These are phyloP conservation scores for Sordariomycetes sp. DNA, from an alignment of 2,329 filamentous ascomycete genomes.

Conservation along the genomic window DNA sequence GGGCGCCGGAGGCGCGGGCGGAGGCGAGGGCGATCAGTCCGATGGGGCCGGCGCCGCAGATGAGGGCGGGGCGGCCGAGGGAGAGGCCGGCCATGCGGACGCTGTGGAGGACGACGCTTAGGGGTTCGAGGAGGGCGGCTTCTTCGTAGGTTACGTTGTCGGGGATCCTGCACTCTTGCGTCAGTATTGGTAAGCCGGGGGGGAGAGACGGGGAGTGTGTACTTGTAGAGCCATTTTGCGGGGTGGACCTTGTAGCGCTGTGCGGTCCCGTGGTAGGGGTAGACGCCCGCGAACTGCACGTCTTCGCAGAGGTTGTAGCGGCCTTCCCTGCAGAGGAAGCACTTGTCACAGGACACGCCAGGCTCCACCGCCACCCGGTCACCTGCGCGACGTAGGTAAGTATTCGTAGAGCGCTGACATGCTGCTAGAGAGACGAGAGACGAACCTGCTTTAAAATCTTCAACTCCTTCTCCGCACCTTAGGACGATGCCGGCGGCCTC, in stretches of 20 bases:
- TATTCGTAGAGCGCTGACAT: slow-evolving; percentile 14
- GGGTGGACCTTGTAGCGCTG: slow-evolving; percentile 52
- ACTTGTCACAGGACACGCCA: slow-evolving; percentile 50
- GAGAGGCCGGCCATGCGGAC: slow-evolving; percentile 39
- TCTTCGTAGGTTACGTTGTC: slow-evolving; percentile 44
- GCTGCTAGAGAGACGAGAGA: not conserved
- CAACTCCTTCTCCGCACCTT: slow-evolving; percentile 43
- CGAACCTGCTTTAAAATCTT: slow-evolving; percentile 27
- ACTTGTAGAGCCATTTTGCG: slow-evolving; percentile 47
- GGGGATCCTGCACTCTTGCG: slow-evolving; percentile 28
- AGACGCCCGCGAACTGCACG: slow-evolving; percentile 50
- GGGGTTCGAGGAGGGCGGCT: slow-evolving; percentile 53
- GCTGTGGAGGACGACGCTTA: slow-evolving; percentile 53
- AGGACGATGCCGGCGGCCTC: slow-evolving; percentile 53
- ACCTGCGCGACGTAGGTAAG: slow-evolving; percentile 19
- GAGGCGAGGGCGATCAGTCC: slow-evolving; percentile 47
- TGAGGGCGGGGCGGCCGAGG: slow-evolving; percentile 42
- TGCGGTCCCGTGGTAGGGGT: slow-evolving; percentile 48
- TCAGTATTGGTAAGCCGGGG: slow-evolving; percentile 2
- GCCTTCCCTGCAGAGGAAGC: slow-evolving; percentile 47
- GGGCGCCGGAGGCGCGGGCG: slow-evolving; percentile 49
- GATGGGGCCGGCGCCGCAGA: slow-evolving; percentile 55
- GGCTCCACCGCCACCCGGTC: slow-evolving; percentile 59
- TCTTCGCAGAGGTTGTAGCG: slow-evolving; percentile 55
- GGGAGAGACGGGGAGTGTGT: not conserved